A percentile compares a stretch with the other conserved stretches of the same genome.
These are phyloP conservation scores for Tolypocladium tropicale DNA, from an alignment of 2,329 filamentous ascomycete species.

Conservation along the genomic window DNA sequence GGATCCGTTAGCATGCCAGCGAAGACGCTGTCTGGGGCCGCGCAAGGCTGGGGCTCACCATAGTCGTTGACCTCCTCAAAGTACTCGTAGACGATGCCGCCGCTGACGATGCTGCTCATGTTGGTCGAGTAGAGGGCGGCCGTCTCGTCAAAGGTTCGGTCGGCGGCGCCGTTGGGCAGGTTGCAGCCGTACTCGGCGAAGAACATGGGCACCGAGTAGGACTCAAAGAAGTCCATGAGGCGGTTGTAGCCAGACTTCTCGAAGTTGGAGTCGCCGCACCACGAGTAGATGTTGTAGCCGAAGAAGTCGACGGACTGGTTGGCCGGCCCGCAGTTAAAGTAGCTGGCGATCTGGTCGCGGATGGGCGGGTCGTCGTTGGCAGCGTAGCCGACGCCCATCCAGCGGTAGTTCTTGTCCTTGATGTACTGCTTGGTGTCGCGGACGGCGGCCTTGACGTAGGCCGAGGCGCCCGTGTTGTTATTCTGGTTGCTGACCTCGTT, in stretches of 20 bases:
- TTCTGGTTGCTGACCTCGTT: conserved; percentile 90
- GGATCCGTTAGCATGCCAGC: neutral
- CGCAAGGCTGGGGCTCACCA: conserved; percentile 34
- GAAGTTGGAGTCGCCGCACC: conserved; percentile 89
- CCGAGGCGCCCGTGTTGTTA: conserved; percentile 82
- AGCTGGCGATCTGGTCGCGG: conserved; percentile 71
- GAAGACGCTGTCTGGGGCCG: too few relatives aligned
- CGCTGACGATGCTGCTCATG: conserved; percentile 84
- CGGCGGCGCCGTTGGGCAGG: conserved; percentile 44
- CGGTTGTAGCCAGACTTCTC: conserved; percentile 66
- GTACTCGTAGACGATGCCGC: conserved; percentile 99
- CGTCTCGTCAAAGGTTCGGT: conserved; percentile 79
- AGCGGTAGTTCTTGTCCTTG: conserved; percentile 69
- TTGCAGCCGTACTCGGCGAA: conserved; percentile 99
- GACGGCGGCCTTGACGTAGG: conserved; percentile 95
- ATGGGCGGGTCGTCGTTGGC: conserved; percentile 86
- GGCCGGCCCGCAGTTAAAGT: conserved; percentile 79
- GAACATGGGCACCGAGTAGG: conserved; percentile 91
- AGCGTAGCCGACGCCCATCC: conserved; percentile 85
- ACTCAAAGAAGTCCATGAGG: conserved; percentile 75
- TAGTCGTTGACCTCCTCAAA: conserved; percentile 87
- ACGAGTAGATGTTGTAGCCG: conserved; percentile 99
- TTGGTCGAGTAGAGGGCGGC: conserved; percentile 64
- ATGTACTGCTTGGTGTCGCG: conserved; percentile 95
- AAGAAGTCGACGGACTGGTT: conserved; percentile 79